Evolutionary conservation across 1,139 yeast species (phyloP).

Genomic region (Candida gigantensis): DNA sequence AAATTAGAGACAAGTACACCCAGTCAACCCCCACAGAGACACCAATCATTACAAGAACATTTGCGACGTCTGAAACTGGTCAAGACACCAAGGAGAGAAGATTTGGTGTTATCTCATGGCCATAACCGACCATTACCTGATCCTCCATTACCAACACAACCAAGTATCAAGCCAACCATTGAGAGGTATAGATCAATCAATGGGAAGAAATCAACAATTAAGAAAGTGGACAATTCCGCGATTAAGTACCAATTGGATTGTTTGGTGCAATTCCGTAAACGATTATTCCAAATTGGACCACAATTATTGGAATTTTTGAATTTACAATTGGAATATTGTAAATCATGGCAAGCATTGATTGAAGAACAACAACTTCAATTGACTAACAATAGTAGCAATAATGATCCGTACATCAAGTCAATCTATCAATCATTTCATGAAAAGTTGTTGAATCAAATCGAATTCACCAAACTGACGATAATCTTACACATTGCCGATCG

Average conservation of each 20-base stretch:
- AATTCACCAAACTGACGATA: constrained; percentile 14
- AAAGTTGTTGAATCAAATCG: constrained; percentile 13
- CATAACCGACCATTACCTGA: constrained; percentile 3
- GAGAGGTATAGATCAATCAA: constrained; percentile 6
- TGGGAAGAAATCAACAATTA: constrained; percentile 2
- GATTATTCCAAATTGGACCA: constrained; percentile 13
- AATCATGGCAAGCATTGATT: constrained; percentile 13
- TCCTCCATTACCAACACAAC: constrained; percentile 1
- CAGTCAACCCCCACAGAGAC: constrained; percentile 8
- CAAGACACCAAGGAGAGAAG: constrained; percentile 3
- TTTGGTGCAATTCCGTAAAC: constrained; percentile 10
- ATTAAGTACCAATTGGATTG: constrained; percentile 13
- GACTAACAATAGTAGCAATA: not conserved
- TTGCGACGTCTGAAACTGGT: constrained; percentile 5
- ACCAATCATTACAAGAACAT: constrained; percentile 10
- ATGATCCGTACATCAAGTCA: constrained; percentile 9
- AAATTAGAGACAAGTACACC: constrained; percentile 6
- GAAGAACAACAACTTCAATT: constrained; percentile 5
- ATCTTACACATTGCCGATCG: constrained; percentile 12
- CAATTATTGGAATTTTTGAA: constrained; percentile 14
- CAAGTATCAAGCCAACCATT: constrained; percentile 7
- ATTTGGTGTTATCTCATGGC: not conserved
- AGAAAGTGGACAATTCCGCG: constrained; percentile 7
- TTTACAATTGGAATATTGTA: constrained; percentile 14
- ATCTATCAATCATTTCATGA: constrained; percentile 12